Percentiles rank a stretch among this genome's conserved stretches.
These are phyloP conservation scores for Annulohypoxylon stygium DNA, from an alignment of 495 filamentous ascomycete genomes.

Conservation along the genomic window DNA sequence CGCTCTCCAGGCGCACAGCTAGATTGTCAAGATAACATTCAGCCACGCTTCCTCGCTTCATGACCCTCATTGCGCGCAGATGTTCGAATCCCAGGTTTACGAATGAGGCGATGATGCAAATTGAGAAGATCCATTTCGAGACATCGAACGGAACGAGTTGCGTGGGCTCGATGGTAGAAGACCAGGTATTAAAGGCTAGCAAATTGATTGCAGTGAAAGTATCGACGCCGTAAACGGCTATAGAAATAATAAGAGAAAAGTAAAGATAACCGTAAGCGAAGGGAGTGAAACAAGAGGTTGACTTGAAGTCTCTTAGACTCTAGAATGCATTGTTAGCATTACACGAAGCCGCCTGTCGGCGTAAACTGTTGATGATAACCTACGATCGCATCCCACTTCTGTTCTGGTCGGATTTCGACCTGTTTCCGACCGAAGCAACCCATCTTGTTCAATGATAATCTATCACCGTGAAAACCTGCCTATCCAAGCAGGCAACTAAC, in stretches of 20 bases:
- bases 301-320: constrained; percentile 92
- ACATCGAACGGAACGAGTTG: constrained; percentile 72
- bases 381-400: constrained; percentile 97
- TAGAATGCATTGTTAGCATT: constrained; percentile 52
- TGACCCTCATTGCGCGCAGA: constrained; percentile 80
- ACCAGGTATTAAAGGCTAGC: constrained; percentile 81
- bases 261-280: constrained; percentile 90
- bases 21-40: constrained; percentile 90
- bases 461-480: constrained; percentile 26
- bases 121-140: constrained; percentile 88
- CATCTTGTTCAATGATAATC: constrained; percentile 65
- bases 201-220: constrained; percentile 93
- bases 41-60: constrained; percentile 86
- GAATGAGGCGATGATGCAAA: constrained; percentile 89
- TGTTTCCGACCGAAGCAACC: constrained; percentile 77
- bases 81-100: constrained; percentile 81
- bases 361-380: constrained; percentile 57
- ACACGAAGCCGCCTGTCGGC: constrained; percentile 2
- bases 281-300: constrained; percentile 76
- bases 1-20: constrained; percentile 83
- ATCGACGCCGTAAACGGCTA: constrained; percentile 91
- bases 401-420: constrained; percentile 76
- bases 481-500: constrained; percentile 31
- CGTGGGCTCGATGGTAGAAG: constrained; percentile 60
- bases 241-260: constrained; percentile 78